Evolutionary conservation across 2,329 filamentous ascomycete species (phyloP).

Genomic region (Rosellinia necatrix): DNA sequence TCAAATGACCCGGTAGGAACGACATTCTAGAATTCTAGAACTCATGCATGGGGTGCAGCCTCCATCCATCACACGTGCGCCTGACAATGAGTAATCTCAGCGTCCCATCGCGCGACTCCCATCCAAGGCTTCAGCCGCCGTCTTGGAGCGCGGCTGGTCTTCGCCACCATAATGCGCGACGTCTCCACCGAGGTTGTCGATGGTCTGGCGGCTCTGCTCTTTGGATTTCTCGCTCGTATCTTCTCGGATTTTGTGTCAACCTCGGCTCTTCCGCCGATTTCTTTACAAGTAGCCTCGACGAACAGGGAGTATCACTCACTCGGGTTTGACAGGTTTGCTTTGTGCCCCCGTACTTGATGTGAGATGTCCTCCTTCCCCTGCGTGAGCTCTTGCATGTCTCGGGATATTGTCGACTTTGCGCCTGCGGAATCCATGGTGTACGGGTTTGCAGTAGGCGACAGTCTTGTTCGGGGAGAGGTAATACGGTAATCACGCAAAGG

Average conservation of each 20-base stretch:
- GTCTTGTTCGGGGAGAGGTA: too few species aligned
- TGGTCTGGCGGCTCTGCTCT: slow-evolving; percentile 47
- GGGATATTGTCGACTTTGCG: slow-evolving; percentile 46
- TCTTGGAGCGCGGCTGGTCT: slow-evolving; percentile 48
- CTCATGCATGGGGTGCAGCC: too few species aligned
- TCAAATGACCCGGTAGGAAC: too few species aligned
- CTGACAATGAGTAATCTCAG: slow-evolving; percentile 8
- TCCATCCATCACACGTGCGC: too few species aligned
- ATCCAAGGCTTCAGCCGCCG: slow-evolving; percentile 46
- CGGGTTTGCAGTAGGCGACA: neutral
- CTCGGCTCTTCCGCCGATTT: neutral
- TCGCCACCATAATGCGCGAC: slow-evolving; percentile 49
- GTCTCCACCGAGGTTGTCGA: slow-evolving; percentile 50
- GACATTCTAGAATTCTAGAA: too few species aligned
- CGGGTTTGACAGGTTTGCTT: slow-evolving; percentile 53
- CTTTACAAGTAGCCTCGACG: too few species aligned
- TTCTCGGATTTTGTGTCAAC: slow-evolving; percentile 26
- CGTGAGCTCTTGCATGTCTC: slow-evolving; percentile 48
- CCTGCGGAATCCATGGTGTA: slow-evolving; percentile 43
- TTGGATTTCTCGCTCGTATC: slow-evolving; percentile 52
- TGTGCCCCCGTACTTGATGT: slow-evolving; percentile 45
- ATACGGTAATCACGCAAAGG: too few species aligned
- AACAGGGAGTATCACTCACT: slow-evolving; percentile 42
- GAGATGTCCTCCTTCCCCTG: slow-evolving; percentile 39
- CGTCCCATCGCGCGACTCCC: slow-evolving; percentile 42